Evolutionary conservation across 495 filamentous ascomycete genomes (phyloP), one percentile per base, ranked within the genome.

Genomic region (Pseudoneurospora amorphoporcata): DNA sequence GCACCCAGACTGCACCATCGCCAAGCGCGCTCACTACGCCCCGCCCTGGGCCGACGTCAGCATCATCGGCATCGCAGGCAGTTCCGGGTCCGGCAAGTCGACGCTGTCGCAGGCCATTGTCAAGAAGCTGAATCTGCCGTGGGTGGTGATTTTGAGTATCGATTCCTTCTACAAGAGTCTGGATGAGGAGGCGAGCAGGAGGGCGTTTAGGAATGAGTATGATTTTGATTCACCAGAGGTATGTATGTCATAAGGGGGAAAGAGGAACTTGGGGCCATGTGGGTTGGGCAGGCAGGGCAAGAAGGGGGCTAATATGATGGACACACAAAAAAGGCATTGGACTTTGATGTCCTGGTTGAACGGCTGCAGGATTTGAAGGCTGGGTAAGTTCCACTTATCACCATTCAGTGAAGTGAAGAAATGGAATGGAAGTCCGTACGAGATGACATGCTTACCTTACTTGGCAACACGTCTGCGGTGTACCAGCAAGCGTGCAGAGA

Each of bases 111-210:
- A 94, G 73, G 94, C 94, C 68, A 97, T 99, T 75, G 93, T 98
- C 70, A 89, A 86, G 71, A 91, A 92, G 72, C 82, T 99, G 75
- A 97, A 94, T 82, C 84, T 98, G 69, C 95, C 95, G 58, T 99
- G 95, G 95, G 95, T 99, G 42, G 93, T 98, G 39, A 97, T 99
- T 80, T 82, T 99, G 74, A 95, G 94, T 40, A 98, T 99, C 89
- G 95, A 99, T 79, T 97, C 94, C 2, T 99, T 96, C 80, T 99
- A 99, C 84, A 98, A 97, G 79, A 88, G 89, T 38, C 83, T 98
- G 75, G 87, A 85, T 68, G 81, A 87, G 4, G 94, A 96, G 77
- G 82, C 94, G 72, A 92, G 92, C 43, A 86, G 79, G 70, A 87
- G 84, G 75, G 95, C 95, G 1, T 96, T 97, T 82, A 81, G 82